A percentile compares a stretch with the other conserved stretches of the same genome.
These are phyloP conservation scores for Gracilariopsis chorda DNA, from an alignment of 23 red algal species.

Conservation along the genomic window DNA sequence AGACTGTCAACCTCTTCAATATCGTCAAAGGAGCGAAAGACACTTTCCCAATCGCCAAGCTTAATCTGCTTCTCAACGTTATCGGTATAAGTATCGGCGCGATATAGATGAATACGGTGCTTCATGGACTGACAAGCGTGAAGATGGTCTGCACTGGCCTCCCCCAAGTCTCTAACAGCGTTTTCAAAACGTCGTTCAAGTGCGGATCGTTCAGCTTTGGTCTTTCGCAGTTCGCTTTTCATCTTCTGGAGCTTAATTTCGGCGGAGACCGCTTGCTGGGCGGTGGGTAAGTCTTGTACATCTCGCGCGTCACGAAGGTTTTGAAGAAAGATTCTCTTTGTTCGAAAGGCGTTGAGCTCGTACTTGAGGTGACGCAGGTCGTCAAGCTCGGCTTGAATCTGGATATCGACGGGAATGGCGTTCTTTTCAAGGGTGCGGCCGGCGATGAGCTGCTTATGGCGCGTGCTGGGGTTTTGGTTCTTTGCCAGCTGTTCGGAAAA, in stretches of 20 bases:
- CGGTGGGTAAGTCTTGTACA: not conserved
- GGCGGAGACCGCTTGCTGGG: not conserved
- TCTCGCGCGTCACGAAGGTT: not conserved
- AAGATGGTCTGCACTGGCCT: not conserved
- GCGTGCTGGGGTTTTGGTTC: too few relatives aligned
- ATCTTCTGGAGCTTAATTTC: not conserved
- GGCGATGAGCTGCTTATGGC: not conserved
- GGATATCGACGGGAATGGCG: not conserved
- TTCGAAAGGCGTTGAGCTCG: not conserved
- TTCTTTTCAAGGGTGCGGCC: not conserved
- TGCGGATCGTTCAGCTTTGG: not conserved
- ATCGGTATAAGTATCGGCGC: not conserved
- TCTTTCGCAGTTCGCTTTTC: not conserved
- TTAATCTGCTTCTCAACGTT: not conserved
- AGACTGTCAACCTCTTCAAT: not conserved
- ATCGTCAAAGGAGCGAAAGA: not conserved
- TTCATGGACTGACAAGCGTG: not conserved
- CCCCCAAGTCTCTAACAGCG: not conserved
- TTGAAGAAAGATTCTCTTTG: not conserved
- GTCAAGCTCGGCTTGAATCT: not conserved
- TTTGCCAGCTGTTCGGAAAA: too few relatives aligned
- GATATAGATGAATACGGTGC: not conserved
- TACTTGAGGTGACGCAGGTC: conserved; percentile 3
- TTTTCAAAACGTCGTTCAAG: not conserved
- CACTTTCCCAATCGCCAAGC: not conserved